Base-by-base conservation (phyloP, 2,329 filamentous ascomycete species). In the Cyanodermella asteris region DNA sequence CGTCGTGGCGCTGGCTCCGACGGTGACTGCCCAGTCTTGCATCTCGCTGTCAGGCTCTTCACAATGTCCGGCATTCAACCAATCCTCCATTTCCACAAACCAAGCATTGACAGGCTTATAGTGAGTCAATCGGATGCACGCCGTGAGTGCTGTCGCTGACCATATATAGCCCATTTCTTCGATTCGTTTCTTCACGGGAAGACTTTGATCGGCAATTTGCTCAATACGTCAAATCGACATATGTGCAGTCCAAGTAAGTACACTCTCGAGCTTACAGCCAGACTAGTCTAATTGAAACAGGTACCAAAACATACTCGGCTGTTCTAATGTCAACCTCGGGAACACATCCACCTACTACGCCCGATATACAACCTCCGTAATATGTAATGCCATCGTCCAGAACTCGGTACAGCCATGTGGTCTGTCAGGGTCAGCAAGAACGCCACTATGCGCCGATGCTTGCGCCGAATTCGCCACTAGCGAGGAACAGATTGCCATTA, bases 381-480 rank as follows among this genome's bases (percentile, higher is more conserved):
- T 97, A 35, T 97, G 87, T 61, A 94, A 90, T 56, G 64, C 77
- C 35, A 75, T 97, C 42, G 66, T 97, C 25, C 87, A 97, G 49
- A 82, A 80, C 43, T 94, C 87, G 5, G 68, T 73, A 38, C 44
- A 51, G 7, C 43, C 61, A 14, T 97, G 87, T 50, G 50, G 53
- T 12, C 53, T 90, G 22, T 62, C 71, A 1, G 47, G 58, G n/a
- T 50, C 59, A 16, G 54, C 71, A 20, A 67, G 76, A 5, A 57
- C 59, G 30, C 81, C 87, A 2, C 56, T 94, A 10, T 97, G 87
- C 48, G 87, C 84, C 22, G 74, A 87, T 34, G 72, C 76, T 34
- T 97, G 87, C 49, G 78, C 80, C 33, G 61, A 82, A 43, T 80
- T 72, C 43, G 84, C 84, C 17, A 70, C 76, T 36, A 91, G 81